These are phyloP conservation scores for Paramecium caudatum DNA, from an alignment of 73 alveolate genomes.

Conservation along the genomic window DNA sequence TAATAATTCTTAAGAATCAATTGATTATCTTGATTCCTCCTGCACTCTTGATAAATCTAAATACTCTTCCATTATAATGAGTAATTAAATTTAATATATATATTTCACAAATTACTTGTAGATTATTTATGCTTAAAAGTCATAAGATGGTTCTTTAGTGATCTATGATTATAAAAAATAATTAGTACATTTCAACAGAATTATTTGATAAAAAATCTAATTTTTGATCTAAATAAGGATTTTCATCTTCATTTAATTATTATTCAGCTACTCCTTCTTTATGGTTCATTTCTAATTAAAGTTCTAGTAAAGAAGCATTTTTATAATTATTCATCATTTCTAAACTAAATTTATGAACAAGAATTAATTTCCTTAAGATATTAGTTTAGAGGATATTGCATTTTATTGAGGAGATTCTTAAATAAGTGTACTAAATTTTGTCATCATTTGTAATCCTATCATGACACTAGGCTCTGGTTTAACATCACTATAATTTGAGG, in stretches of 20 bases:
- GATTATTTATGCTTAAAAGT: too few relatives aligned
- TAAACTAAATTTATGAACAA: neutral
- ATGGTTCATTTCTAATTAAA: neutral
- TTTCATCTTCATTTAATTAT: conserved; percentile 14
- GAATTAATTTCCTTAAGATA: neutral
- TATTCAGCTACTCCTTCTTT: neutral
- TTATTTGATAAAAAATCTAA: neutral
- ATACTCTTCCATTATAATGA: conserved; percentile 10
- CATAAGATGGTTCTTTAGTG: neutral
- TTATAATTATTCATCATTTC: neutral
- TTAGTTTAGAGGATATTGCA: neutral
- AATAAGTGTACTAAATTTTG: neutral
- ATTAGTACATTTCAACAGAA: conserved; percentile 3
- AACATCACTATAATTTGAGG: too few relatives aligned
- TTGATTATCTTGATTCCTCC: conserved; percentile 29
- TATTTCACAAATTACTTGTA: too few relatives aligned
- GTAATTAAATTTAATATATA: too few relatives aligned
- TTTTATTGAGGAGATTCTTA: neutral
- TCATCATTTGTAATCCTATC: neutral
- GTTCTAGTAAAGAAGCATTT: neutral
- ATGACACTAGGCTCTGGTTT: too few relatives aligned
- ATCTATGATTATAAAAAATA: neutral
- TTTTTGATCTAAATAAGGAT: conserved; percentile 9
- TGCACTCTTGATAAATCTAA: neutral
- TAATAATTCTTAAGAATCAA: conserved; percentile 1